A percentile compares a stretch with the other conserved stretches of the same genome.
Conservation (phyloP, 2,329 filamentous ascomycete species). For the Fusarium tupiense region DNA sequence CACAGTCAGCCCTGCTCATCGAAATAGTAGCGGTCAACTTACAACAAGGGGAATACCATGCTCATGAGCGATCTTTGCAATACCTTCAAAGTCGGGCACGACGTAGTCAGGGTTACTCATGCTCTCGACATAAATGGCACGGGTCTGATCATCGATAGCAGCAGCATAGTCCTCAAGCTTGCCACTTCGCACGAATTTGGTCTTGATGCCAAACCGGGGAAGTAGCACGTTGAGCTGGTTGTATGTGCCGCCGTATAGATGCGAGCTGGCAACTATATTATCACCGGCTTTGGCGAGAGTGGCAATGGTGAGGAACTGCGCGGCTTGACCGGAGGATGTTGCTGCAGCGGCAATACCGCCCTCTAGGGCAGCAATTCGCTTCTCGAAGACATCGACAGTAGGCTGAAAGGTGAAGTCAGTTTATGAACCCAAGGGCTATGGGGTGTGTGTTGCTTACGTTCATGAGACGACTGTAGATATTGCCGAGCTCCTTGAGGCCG, state of each 20-base stretch:
- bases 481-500: constrained; percentile 94
- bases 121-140: constrained; percentile 89
- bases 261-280: constrained; percentile 91
- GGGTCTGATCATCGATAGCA: constrained; percentile 91
- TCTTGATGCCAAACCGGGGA: constrained; percentile 83
- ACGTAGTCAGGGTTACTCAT: constrained; percentile 96
- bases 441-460: constrained; percentile 68
- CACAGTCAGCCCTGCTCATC: neutral
- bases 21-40: constrained; percentile 37
- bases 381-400: constrained; percentile 95
- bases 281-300: constrained; percentile 86
- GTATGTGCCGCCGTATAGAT: constrained; percentile 94
- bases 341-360: constrained; percentile 88
- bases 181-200: constrained; percentile 88
- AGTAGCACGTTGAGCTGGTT: constrained; percentile 96
- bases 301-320: constrained; percentile 89
- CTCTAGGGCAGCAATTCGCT: constrained; percentile 92
- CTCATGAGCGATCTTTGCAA: constrained; percentile 81
- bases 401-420: constrained; percentile 61
- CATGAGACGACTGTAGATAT: constrained; percentile 97
- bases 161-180: constrained; percentile 80
- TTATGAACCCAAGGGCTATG: no score
- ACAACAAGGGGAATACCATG: constrained; percentile 73
- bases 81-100: constrained; percentile 87
- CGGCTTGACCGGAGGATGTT: constrained; percentile 85